phyloP scores from a whole-genome alignment of 805 yeast genomes.

The Metschnikowia baotianmanensis region DNA sequence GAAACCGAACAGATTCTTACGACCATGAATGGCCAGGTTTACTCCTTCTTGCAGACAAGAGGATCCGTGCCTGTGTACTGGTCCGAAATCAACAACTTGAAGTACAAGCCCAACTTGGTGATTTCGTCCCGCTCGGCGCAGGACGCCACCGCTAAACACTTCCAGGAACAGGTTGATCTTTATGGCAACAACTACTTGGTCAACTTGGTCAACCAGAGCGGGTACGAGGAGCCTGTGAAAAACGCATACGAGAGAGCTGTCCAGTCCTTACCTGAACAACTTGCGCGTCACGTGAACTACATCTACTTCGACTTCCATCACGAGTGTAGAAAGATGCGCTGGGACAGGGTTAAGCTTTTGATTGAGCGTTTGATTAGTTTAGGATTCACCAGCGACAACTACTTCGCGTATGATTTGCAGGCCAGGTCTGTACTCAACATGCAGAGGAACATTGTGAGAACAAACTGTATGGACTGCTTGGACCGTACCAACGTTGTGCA shows the following conservation, averaged over 20 bases:
- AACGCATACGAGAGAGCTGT: conserved; percentile 78
- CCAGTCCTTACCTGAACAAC: conserved; percentile 41
- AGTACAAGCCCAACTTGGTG: conserved; percentile 79
- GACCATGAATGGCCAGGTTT: conserved; percentile 31
- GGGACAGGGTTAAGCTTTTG: conserved; percentile 84
- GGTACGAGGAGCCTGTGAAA: conserved; percentile 90
- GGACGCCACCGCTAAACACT: conserved; percentile 74
- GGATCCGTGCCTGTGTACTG: conserved; percentile 96
- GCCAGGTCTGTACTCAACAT: conserved; percentile 29
- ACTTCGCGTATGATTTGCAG: conserved; percentile 53
- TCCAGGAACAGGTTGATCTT: conserved; percentile 58
- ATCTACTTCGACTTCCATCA: conserved; percentile 96
- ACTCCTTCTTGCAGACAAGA: conserved; percentile 71
- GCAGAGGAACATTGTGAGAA: conserved; percentile 77
- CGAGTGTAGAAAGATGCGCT: conserved; percentile 92
- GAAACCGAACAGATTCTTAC: conserved; percentile 82
- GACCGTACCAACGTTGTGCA: conserved; percentile 97
- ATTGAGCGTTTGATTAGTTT: conserved; percentile 61
- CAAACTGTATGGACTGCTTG: conserved; percentile 97
- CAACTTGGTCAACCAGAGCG: conserved; percentile 84
- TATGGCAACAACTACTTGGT: conserved; percentile 87
- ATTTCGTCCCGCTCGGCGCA: conserved; percentile 42
- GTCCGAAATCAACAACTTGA: conserved; percentile 90
- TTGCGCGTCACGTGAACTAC: conserved; percentile 62
- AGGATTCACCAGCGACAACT: conserved; percentile 67